Evolutionary conservation across 208 protist genomes (phyloP), one percentile per base, ranked within the genome.

Genomic region (Wallacemonas sp.): DNA sequence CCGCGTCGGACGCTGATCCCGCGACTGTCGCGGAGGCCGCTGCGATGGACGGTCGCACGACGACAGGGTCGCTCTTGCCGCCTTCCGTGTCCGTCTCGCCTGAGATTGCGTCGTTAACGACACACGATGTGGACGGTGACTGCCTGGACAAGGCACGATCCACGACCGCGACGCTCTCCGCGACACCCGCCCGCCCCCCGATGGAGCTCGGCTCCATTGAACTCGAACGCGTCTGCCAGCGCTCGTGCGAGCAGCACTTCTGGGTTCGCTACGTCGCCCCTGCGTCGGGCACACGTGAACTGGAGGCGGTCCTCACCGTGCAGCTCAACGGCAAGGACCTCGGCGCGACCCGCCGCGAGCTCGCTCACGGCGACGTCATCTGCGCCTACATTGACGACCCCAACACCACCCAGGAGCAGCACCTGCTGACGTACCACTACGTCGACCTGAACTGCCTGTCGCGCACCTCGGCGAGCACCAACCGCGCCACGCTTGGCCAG

Each of bases 281-380:
- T 14, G 61, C 58, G 44, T 58, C 30, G 16, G 57, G 68, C 26
- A 63, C 86, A n/a, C n/a, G n/a, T 30, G 74, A 85, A 27, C 52
- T 58, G 14, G 30, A 5, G 4, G 23, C 52, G 6, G 52, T 39
- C 3, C 19, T 58, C 14, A 58, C 52, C n/a, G 78, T 86, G 34
- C 81, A 85, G 61, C 52, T 92, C 14, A 92, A 92, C 52, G 86
- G 86, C 41, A 70, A 73, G 49, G 76, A 63, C 47, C 46, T 89
- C 21, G 76, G 66, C 12, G 57, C 47, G 30, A 78, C 65, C 34
- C 72, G 75, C 32, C 75, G 75, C 55, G 75, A 80, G 60, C 36
- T 92, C 65, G 29, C 61, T 32, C 86, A 92, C 68, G 86, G 86
- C 41, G 86, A 92, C 63, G 86, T 89, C 19, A 34, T 92, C 16